Percentiles rank a stretch among this genome's conserved stretches.
Conservation (phyloP, 257 asterid species). For the Solanum medicagineum region DNA sequence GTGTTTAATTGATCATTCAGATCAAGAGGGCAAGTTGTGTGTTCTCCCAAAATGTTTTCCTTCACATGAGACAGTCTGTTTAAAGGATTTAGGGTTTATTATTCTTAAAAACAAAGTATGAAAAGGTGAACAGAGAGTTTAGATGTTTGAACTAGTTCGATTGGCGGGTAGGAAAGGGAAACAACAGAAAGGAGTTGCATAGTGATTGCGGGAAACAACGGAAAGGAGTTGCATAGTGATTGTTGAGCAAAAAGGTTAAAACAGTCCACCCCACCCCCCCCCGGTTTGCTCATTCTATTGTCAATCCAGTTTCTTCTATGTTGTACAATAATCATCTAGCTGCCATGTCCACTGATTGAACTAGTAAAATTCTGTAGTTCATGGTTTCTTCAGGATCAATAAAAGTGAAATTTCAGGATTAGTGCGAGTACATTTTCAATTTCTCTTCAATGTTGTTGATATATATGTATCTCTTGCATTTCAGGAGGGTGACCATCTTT, state of each 20-base stretch:
- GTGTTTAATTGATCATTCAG: background rate
- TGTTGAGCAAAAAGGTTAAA: background rate
- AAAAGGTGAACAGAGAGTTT: background rate
- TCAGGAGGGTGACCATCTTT: conserved; percentile 43
- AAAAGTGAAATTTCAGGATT: background rate
- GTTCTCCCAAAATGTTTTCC: background rate
- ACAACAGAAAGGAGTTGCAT: background rate
- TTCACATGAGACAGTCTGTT: background rate
- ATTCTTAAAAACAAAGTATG: background rate
- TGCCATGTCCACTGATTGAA: background rate
- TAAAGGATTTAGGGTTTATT: background rate
- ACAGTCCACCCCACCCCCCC: background rate
- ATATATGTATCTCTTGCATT: background rate
- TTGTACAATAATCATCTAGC: background rate
- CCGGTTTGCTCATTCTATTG: background rate
- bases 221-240: background rate
- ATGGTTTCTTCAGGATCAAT: background rate
- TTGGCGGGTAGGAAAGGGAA: background rate
- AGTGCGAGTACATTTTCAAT: background rate
- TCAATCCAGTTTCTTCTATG: background rate
- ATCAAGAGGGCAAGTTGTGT: background rate
- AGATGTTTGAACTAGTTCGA: background rate
- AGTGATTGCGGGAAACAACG: background rate
- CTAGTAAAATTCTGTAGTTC: background rate
- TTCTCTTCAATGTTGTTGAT: background rate